Evolutionary conservation across 2,329 filamentous ascomycete genomes (phyloP).

Genomic region (Ceratocystis colombiana): DNA sequence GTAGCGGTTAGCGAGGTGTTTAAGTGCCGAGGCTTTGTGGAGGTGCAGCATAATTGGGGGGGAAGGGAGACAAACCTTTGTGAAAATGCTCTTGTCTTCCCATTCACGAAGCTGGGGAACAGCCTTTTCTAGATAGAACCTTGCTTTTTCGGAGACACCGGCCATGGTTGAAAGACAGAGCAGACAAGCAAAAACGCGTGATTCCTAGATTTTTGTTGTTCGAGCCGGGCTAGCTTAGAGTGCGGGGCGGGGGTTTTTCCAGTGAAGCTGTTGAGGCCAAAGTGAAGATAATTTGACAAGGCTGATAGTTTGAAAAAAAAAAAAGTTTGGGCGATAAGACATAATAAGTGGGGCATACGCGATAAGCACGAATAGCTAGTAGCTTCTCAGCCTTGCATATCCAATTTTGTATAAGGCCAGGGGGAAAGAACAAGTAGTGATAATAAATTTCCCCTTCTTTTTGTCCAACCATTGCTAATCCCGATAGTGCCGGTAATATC

Average conservation of each 20-base stretch:
- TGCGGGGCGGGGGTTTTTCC: not conserved
- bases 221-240: no score
- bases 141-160: slow-evolving; percentile 80
- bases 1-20: not conserved
- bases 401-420: no score
- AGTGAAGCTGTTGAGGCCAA: not conserved
- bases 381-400: slow-evolving; percentile 26
- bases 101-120: slow-evolving; percentile 89
- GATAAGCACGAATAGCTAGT: slow-evolving; percentile 7
- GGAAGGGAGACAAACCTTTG: slow-evolving; percentile 44
- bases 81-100: slow-evolving; percentile 85
- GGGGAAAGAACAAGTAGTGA: no score
- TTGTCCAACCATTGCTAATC: no score
- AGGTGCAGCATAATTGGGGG: slow-evolving; percentile 4
- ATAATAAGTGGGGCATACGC: slow-evolving; percentile 16
- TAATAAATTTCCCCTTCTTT: no score
- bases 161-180: slow-evolving; percentile 47
- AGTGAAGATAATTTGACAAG: slow-evolving; percentile 26
- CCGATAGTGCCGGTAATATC: not conserved
- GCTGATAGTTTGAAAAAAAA: slow-evolving; percentile 25
- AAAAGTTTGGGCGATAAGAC: slow-evolving; percentile 22
- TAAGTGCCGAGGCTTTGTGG: slow-evolving; percentile 11
- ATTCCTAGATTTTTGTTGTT: no score
- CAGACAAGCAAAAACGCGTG: not conserved
- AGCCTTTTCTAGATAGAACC: slow-evolving; percentile 85